Base-by-base conservation (phyloP, 2,329 filamentous ascomycete genomes). In the Talaromyces sp. region DNA sequence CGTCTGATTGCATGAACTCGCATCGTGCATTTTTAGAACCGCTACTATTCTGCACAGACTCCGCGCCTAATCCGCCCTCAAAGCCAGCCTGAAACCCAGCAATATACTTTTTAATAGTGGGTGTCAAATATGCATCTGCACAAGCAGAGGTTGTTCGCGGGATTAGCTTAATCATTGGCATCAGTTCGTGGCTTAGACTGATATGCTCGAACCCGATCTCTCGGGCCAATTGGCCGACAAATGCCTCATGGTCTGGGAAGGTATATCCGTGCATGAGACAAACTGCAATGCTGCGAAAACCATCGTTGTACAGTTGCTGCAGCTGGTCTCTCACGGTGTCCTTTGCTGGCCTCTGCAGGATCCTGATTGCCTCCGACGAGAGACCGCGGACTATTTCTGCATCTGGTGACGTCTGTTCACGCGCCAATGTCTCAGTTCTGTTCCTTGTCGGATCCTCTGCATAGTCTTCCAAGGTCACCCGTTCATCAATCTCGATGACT, bases 1-100 rank as follows among this genome's bases (percentile, higher is more conserved):
- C 90, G 63, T 95, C 89, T 9, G 88, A 91, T 71, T 96, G 91
- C 91, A 96, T 96, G 65, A 97, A 96, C 69, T 96, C 91, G 75
- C 91, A 96, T 58, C 91, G 80, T 1, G 89, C 88, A 3, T 88
- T 88, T 65, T 82, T 88, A 5, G 78, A 73, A 0, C 86, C 88
- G 28, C 77, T 73, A 60, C 87, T 82, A 15, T 83, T 77, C 70
- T 87, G 85, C 4, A 94, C 87, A 60, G 86, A 90, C 65, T 87
- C 84, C 0, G 84, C 86, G 2, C 91, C 91, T 0, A 97, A 77
- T 0, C 89, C 89, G 9, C 91, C 91, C 59, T 85, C 82, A 64
- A 97, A 96, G 0, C 91, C 90, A 28, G 82, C 81, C 66, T 89
- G 84, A 67, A 96, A 95, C 0, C 89, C 89, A 45, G 81, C 78